Base-by-base conservation (phyloP, 768 basidiomycete genomes). In the Gelatoporia subvermispora region DNA sequence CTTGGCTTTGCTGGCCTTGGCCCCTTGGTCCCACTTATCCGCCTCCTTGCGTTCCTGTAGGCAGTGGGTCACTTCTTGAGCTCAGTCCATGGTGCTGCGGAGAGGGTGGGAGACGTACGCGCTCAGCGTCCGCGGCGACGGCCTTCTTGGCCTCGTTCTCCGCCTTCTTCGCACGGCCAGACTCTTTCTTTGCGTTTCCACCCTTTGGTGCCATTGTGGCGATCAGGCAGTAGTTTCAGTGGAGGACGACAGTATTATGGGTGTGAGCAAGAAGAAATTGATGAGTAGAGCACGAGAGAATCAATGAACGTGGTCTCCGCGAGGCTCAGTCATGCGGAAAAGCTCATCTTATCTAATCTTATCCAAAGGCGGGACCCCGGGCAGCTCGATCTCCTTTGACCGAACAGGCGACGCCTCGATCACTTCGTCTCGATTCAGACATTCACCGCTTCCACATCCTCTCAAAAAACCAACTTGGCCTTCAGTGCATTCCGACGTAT, bases 121-220 rank as follows among this genome's bases (percentile, higher is more conserved):
- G 82, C 11, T 81, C 87, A 8, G 73, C 74, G 10, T 72, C 74
- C 0, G 74, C 82, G 3, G 72, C 74, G 5, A 76, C 79, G 52
- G 79, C 76, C 67, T 93, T 93, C 74, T 85, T 90, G 8, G 78
- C 73, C 62, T 91, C 89, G 62, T 92, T 93, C 62, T 93, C 88
- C 21, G 89, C 89, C 66, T 96, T 96, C 70, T 91, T 93, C 1
- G 93, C 86, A 46, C 88, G 69, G 3, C 93, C 93, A 37, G 81
- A 69, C 67, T 95, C 93, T 65, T 95, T 95, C 82, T 95, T 96
- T 49, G 89, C 74, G 73, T 93, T 95, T 57, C 77, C 81, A 53
- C 84, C 88, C 67, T 90, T 91, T 1, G 93, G 93, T 41, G 93
- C 68, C 93, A 94, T 93, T 24, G 5, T 41, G 2, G 17, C 11